These are phyloP conservation scores for Prunus fruticosa DNA, from an alignment of 306 rosid genomes.

Conservation along the genomic window DNA sequence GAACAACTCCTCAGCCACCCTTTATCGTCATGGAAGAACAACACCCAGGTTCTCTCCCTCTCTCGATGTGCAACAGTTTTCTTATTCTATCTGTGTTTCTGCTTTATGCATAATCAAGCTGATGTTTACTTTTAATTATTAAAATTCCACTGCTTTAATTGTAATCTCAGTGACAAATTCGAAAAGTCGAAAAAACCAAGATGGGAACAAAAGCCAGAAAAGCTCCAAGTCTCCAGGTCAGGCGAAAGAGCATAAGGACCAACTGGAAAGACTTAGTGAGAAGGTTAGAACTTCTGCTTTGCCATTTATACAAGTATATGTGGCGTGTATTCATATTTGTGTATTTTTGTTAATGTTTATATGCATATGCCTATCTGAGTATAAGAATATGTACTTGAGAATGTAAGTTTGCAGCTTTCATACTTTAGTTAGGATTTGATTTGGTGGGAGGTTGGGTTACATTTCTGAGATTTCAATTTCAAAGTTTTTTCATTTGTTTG, in stretches of 20 bases:
- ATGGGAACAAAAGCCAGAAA: constrained; percentile 23
- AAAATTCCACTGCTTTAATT: not conserved
- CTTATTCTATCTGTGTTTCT: not conserved
- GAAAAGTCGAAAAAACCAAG: constrained; percentile 27
- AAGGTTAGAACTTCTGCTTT: constrained; percentile 43
- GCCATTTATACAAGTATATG: not conserved
- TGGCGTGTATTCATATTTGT: not conserved
- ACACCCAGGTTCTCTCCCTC: constrained; percentile 7
- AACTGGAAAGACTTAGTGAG: constrained; percentile 55
- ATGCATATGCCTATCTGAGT: not conserved
- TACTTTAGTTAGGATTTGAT: not conserved
- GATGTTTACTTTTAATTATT: not conserved
- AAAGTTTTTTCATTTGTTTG: not conserved
- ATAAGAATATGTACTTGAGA: not conserved
- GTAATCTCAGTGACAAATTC: constrained; percentile 26
- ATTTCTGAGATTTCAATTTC: not conserved
- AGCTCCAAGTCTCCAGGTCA: constrained; percentile 30
- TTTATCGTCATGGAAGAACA: constrained; percentile 5
- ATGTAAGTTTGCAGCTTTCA: not conserved
- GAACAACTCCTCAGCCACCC: not conserved
- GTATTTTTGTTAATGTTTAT: not conserved
- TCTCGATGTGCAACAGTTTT: not conserved
- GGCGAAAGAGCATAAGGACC: constrained; percentile 68
- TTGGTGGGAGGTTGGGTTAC: not conserved
- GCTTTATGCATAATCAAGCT: not conserved